phyloP scores from a whole-genome alignment of 192 early-diverging fungal genomes.

The Coemansia sp. region DNA sequence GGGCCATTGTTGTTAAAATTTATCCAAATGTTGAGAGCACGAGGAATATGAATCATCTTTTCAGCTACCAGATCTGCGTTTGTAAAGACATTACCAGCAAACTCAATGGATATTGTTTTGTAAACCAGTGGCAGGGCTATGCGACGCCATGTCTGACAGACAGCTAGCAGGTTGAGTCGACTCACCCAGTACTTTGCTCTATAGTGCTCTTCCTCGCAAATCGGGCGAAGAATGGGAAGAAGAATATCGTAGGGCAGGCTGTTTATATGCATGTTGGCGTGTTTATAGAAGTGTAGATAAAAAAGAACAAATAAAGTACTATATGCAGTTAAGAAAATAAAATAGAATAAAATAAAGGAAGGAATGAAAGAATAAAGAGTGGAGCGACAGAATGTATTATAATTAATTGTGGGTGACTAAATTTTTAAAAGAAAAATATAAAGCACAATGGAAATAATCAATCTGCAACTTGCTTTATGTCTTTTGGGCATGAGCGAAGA shows the following conservation, averaged over 20 bases:
- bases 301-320: not conserved
- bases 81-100: not conserved
- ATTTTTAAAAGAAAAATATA: no score
- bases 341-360: no score
- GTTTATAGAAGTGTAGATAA: not conserved
- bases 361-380: no score
- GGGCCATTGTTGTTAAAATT: not conserved
- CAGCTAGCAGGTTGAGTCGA: not conserved
- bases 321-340: not conserved
- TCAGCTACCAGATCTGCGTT: not conserved
- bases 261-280: not conserved
- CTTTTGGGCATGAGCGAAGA: no score
- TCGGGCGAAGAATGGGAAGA: not conserved
- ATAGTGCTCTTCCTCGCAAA: slow-evolving; percentile 6
- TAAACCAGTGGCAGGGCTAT: not conserved
- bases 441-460: no score
- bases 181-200: not conserved
- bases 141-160: not conserved
- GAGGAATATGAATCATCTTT: not conserved
- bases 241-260: not conserved
- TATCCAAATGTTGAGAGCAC: slow-evolving; percentile 10
- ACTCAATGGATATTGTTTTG: slow-evolving; percentile 1
- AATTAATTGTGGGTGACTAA: no score
- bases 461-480: no score
- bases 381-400: no score